These are phyloP conservation scores for Sporothrix dimorphospora DNA, from an alignment of 2,329 filamentous ascomycete genomes.

Conservation along the genomic window DNA sequence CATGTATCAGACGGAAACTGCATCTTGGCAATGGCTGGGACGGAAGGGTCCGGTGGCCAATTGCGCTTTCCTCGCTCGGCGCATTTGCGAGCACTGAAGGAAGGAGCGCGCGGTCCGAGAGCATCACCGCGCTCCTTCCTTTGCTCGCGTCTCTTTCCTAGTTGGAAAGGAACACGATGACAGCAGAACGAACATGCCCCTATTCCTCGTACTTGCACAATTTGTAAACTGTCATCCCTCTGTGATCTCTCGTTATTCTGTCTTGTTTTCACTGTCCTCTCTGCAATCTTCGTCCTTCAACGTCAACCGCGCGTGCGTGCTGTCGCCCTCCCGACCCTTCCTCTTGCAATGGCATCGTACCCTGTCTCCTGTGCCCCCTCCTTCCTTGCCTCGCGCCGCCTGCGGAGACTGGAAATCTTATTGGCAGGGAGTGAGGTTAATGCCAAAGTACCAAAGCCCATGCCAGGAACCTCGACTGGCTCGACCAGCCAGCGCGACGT, in stretches of 20 bases:
- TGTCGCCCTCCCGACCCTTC: not conserved
- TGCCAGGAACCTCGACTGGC: not conserved
- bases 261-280: not conserved
- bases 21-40: not conserved
- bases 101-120: not conserved
- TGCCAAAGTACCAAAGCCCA: conserved; percentile 20
- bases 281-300: not conserved
- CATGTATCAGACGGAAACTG: not conserved
- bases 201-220: not conserved
- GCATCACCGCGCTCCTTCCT: not conserved
- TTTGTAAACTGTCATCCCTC: not conserved
- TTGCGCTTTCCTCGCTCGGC: not conserved
- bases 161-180: not conserved
- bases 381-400: not conserved
- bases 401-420: not conserved
- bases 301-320: not conserved
- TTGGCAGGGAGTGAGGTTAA: conserved; percentile 6
- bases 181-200: not conserved
- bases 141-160: not conserved
- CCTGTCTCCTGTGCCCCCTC: not conserved
- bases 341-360: not conserved
- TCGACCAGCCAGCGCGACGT: not conserved
- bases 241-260: too few relatives aligned
- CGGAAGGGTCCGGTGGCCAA: not conserved
- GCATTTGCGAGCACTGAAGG: not conserved